phyloP scores from a whole-genome alignment of 192 early-diverging fungal species.

The Gaertneriomyces semiglobifer region DNA sequence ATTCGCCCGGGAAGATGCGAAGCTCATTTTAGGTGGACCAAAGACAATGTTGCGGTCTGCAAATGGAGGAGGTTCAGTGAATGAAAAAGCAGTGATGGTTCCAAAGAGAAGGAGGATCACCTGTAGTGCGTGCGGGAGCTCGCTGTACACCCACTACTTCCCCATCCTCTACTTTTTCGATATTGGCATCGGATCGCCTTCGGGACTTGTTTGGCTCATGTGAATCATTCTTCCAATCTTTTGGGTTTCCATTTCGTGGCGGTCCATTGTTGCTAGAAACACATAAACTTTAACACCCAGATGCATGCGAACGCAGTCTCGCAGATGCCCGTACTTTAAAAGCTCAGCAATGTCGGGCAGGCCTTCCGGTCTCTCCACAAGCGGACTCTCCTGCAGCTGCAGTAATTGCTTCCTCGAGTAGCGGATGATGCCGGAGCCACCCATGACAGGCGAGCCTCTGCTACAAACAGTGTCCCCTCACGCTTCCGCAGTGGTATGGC shows the following conservation, averaged over 20 bases:
- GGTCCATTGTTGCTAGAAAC: background rate
- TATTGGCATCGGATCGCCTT: slow-evolving; percentile 1
- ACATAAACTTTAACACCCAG: background rate
- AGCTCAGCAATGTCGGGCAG: slow-evolving; percentile 13
- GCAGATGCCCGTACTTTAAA: slow-evolving; percentile 13
- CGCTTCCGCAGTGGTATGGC: background rate
- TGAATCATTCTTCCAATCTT: background rate
- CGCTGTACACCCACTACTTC: too few relatives aligned
- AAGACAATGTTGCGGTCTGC: slow-evolving; percentile 32
- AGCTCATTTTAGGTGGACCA: slow-evolving; percentile 39
- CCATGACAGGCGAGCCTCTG: background rate
- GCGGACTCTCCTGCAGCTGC: slow-evolving; percentile 22
- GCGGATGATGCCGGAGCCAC: slow-evolving; percentile 1
- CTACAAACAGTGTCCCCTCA: background rate
- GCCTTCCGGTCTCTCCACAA: slow-evolving; percentile 18
- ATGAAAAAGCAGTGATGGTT: background rate
- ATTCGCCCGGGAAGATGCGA: slow-evolving; percentile 26
- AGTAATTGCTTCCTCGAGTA: slow-evolving; percentile 29
- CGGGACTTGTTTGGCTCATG: background rate
- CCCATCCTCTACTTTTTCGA: background rate
- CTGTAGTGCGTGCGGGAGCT: too few relatives aligned
- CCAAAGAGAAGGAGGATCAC: too few relatives aligned
- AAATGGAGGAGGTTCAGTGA: background rate
- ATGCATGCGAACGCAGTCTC: too few relatives aligned
- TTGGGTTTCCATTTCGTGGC: too few relatives aligned